Conservation (phyloP, 2,329 filamentous ascomycete genomes). For the Stagonosporopsis cucurbitacearum region DNA sequence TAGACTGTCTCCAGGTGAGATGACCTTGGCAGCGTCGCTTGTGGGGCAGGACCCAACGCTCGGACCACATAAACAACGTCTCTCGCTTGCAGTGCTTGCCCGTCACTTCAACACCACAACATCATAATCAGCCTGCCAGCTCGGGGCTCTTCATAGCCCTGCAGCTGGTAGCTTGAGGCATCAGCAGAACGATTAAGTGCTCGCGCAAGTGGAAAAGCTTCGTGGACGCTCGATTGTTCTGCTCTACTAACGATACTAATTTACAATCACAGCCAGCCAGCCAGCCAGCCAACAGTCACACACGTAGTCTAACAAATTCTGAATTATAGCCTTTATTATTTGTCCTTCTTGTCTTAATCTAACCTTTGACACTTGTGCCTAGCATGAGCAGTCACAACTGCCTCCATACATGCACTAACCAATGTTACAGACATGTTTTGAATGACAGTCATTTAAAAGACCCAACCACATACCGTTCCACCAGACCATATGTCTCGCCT, state of each 20-base stretch:
- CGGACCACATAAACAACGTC: slow-evolving; percentile 1
- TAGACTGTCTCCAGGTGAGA: not conserved
- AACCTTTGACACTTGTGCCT: not conserved
- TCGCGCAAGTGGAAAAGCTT: not conserved
- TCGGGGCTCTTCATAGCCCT: not conserved
- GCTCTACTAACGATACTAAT: not conserved
- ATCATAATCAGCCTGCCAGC: not conserved
- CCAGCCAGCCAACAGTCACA: not conserved
- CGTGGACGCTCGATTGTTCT: not conserved
- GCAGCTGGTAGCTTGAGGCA: not conserved
- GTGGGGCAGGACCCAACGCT: slow-evolving; percentile 8
- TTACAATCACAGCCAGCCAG: not conserved
- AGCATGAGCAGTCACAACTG: too few species aligned
- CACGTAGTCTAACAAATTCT: not conserved
- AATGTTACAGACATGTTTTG: not conserved
- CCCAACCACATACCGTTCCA: not conserved
- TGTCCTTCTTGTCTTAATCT: too few species aligned
- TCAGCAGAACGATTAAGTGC: not conserved
- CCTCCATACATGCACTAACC: not conserved
- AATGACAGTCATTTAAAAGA: not conserved
- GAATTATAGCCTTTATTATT: not conserved
- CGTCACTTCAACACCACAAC: not conserved
- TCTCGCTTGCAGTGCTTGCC: not conserved
- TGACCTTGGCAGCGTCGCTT: slow-evolving; percentile 3
- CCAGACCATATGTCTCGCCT: not conserved